Evolutionary conservation across 371 early-diverging fungal species (phyloP), one percentile per base, ranked within the genome.

Genomic region (Conidiobolus incongruus): DNA sequence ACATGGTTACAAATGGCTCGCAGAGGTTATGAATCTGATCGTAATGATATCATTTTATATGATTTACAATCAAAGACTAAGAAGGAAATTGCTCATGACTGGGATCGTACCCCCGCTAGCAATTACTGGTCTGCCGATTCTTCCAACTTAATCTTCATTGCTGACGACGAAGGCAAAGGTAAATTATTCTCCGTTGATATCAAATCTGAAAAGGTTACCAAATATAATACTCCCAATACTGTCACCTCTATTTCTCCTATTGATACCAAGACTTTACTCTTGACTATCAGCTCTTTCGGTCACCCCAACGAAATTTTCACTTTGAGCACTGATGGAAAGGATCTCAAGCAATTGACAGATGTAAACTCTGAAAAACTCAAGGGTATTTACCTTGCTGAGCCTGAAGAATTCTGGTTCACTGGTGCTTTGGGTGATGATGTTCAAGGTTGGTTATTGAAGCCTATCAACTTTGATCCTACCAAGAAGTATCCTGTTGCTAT

Each of bases 401-500:
- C n/a, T n/a, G n/a, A n/a, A n/a, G n/a, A n/a, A n/a, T n/a, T 77
- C 46, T 59, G 63, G 39, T 83, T 83, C 54, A 54, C 44, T 7
- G 84, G 84, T 10, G 71, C 74, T n/a, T 50, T 66, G 35, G 58
- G 63, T 45, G 62, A 66, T 17, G 47, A 57, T 11, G 77, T 83
- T 23, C 78, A 79, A 44, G 83, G 81, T 2, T 75, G 70, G 61
- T 47, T 81, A 26, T 46, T 77, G 35, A 78, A 72, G 41, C 83
- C 83, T 26, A 60, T 65, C 15, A 51, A 62, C 36, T 81, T 75
- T 47, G 66, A 74, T 33, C 42, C 62, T n/a, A 31, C 52, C 4
- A 61, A 66, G 36, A 65, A 61, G 40, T 84, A 82, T 38, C 87
- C 87, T 20, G 59, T 83, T 7, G 81, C 80, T 4, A 72, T 79